phyloP scores from a whole-genome alignment of 345 rosid species.

The Ceriops zippeliana region DNA sequence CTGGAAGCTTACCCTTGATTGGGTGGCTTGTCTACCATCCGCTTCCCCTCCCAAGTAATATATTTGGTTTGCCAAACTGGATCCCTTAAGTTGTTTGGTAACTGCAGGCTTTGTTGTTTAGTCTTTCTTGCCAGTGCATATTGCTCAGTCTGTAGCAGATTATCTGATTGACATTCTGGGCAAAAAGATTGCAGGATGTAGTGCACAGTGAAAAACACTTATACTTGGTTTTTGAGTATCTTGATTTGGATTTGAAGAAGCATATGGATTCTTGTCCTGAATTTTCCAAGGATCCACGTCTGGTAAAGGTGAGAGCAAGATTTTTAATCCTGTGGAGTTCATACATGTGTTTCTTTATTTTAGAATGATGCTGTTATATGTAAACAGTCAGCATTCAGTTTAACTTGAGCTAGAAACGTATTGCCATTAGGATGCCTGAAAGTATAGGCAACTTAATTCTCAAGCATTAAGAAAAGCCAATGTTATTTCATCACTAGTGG shows the following conservation, averaged over 20 bases:
- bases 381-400: background rate
- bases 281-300: constrained; percentile 74
- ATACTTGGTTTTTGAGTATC: constrained; percentile 93
- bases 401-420: background rate
- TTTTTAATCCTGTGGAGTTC: constrained; percentile 11
- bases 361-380: background rate
- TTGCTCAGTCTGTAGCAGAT: background rate
- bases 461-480: background rate
- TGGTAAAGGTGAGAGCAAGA: constrained; percentile 71
- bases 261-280: constrained; percentile 95
- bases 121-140: too few relatives aligned
- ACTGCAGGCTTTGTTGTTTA: background rate
- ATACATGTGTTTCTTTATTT: background rate
- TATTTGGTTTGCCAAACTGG: background rate
- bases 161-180: constrained; percentile 9
- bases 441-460: background rate
- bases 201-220: constrained; percentile 91
- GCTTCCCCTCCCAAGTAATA: background rate
- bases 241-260: constrained; percentile 96
- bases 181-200: constrained; percentile 86
- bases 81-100: background rate
- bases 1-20: too few relatives aligned
- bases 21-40: too few relatives aligned
- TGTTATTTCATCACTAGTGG: background rate
- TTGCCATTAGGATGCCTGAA: background rate